Evolutionary conservation across 352 stramenopile genomes (phyloP), one percentile per base, ranked within the genome.

Genomic region (Peronospora farinosa): DNA sequence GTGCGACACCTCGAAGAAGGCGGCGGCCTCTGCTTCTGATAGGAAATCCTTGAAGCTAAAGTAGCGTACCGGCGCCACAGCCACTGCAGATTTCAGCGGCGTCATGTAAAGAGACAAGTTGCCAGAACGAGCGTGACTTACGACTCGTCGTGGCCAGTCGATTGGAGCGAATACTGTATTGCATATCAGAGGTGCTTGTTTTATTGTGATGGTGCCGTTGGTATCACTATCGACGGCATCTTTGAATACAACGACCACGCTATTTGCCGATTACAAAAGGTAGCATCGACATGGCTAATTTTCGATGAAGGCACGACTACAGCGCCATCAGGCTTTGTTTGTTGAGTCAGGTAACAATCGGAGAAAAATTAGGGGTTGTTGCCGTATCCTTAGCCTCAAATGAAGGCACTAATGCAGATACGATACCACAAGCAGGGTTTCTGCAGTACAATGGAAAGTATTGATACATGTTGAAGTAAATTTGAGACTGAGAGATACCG

Each of bases 1-100:
- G 43, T 89, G 75, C 25, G 67, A 8, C 42, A 74, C 62, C 15
- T 70, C 40, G 33, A 89, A 78, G 54, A 89, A 89, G 11, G 54
- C 25, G n/a, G 61, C 53, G 2, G 55, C 55, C 32, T 89, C 75
- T 3, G 55, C 56, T 9, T 62, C 43, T 12, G 73, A 57, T 8
- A 89, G 50, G 39, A 62, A 89, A 40, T 84, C 72, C 41, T 79
- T 80, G 43, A 89, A 85, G 31, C 56, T 85, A 51, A 80, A 89
- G 58, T 80, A 84, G 23, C 47, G 63, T 40, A 51, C 51, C 16
- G 28, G 12, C 4, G 28, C 12, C 35, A 30, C 32, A 25, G 39
- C 28, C 12, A 33, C 30, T 28, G 15, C 3, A 27, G 31, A 16
- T 6, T 7, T 11, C 25, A 19, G 17, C 23, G 40, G 15, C 9